Evolutionary conservation across 2,329 filamentous ascomycete genomes (phyloP).

Genomic region (Botryotinia convoluta): DNA sequence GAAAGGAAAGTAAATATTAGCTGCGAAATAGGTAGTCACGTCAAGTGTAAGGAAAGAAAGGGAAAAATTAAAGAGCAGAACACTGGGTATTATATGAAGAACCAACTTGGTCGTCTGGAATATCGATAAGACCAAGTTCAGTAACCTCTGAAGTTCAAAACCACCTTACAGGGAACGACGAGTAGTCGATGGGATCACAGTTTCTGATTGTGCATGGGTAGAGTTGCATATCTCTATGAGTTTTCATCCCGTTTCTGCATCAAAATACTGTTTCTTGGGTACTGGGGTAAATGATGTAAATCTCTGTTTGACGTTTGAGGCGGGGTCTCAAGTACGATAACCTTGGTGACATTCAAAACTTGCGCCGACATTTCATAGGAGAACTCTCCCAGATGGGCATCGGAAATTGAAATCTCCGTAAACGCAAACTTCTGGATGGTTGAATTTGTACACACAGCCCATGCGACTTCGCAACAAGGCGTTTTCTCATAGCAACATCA

Average conservation of each 20-base stretch:
- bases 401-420: not conserved
- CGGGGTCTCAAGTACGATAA: constrained; percentile 24
- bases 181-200: constrained; percentile 34
- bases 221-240: constrained; percentile 35
- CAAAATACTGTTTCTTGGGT: constrained; percentile 35
- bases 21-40: constrained; percentile 39
- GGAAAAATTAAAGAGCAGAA: constrained; percentile 27
- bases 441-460: not conserved
- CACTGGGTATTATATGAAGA: constrained; percentile 36
- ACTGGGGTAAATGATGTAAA: constrained; percentile 32
- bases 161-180: constrained; percentile 18
- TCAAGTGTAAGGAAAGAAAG: constrained; percentile 36
- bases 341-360: constrained; percentile 6
- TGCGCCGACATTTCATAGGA: not conserved
- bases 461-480: constrained; percentile 5
- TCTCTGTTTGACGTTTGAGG: constrained; percentile 32
- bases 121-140: constrained; percentile 20
- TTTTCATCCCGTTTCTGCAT: constrained; percentile 37
- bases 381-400: not conserved
- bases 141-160: constrained; percentile 5
- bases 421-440: not conserved
- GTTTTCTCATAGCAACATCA: not conserved
- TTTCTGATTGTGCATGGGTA: constrained; percentile 40
- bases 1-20: constrained; percentile 46
- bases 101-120: constrained; percentile 32